A percentile compares a stretch with the other conserved stretches of the same genome.
Evolutionary conservation across 2,329 filamentous ascomycete species (phyloP).

Genomic region (Fusarium domesticum): DNA sequence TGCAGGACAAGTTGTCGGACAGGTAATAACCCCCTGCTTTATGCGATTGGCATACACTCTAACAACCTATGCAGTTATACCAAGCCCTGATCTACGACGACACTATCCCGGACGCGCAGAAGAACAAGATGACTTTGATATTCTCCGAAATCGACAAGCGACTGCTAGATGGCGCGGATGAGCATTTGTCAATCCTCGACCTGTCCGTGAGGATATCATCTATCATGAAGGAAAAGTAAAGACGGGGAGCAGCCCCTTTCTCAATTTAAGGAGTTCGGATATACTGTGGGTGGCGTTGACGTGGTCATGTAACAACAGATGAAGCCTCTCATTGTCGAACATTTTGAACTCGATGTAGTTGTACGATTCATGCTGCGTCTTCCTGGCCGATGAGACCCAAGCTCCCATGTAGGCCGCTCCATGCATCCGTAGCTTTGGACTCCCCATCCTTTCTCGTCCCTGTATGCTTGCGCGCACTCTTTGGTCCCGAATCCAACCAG

Average conservation of each 20-base stretch:
- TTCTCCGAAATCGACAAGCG: conserved; percentile 96
- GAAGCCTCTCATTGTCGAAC: too few relatives aligned
- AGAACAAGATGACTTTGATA: conserved; percentile 82
- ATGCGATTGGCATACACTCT: conserved; percentile 7
- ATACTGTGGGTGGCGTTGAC: not conserved
- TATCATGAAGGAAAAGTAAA: conserved; percentile 55
- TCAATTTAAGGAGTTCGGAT: not conserved
- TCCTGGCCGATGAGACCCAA: conserved; percentile 49
- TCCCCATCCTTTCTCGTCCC: conserved; percentile 23
- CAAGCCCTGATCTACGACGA: conserved; percentile 82
- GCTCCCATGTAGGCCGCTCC: conserved; percentile 52
- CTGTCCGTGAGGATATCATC: conserved; percentile 76
- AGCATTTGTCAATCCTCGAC: conserved; percentile 89
- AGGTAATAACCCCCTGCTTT: conserved; percentile 48
- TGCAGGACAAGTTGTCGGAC: conserved; percentile 78
- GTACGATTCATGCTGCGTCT: conserved; percentile 21
- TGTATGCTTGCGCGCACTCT: conserved; percentile 23
- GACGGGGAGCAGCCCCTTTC: not conserved
- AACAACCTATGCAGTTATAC: conserved; percentile 60
- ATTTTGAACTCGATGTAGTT: conserved; percentile 9
- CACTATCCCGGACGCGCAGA: conserved; percentile 76
- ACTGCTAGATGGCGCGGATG: conserved; percentile 89
- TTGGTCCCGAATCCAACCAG: conserved; percentile 37
- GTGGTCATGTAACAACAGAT: too few relatives aligned
- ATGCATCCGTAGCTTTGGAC: conserved; percentile 40